Evolutionary conservation across 2,329 filamentous ascomycete genomes (phyloP).

Genomic region (Microdochium bolleyi): DNA sequence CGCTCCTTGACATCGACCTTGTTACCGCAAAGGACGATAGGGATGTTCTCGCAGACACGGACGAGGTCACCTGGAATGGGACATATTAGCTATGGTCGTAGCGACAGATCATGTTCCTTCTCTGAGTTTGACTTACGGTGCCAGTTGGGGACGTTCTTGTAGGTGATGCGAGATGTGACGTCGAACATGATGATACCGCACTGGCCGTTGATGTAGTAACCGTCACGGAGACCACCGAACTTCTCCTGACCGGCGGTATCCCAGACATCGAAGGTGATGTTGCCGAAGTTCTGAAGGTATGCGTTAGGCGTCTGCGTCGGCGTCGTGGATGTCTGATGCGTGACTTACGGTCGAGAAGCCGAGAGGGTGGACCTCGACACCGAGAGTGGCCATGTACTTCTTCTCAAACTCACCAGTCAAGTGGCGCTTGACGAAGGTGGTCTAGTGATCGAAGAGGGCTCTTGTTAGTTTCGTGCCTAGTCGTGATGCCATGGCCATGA

Average conservation of each 20-base stretch:
- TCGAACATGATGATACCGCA: constrained; percentile 99
- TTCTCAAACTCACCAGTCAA: constrained; percentile 99
- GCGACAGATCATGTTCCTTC: constrained; percentile 1
- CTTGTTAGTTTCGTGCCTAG: constrained; percentile 5
- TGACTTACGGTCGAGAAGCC: constrained; percentile 90
- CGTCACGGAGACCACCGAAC: constrained; percentile 97
- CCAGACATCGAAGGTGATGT: constrained; percentile 99
- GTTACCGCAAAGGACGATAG: constrained; percentile 97
- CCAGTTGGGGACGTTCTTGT: constrained; percentile 99
- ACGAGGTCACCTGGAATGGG: constrained; percentile 73
- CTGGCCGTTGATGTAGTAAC: constrained; percentile 99
- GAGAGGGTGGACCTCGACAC: constrained; percentile 98
- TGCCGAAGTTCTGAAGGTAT: constrained; percentile 69
- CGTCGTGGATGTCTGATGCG: constrained; percentile 10
- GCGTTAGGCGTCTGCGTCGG: neutral
- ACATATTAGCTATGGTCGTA: neutral
- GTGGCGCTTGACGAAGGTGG: constrained; percentile 99
- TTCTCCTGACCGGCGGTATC: constrained; percentile 99
- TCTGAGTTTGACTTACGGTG: constrained; percentile 65
- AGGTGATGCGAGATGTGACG: constrained; percentile 97
- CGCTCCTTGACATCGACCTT: constrained; percentile 99
- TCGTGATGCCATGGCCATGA: neutral
- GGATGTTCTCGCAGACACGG: constrained; percentile 98
- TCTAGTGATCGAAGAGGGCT: constrained; percentile 46
- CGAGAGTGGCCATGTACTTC: constrained; percentile 99